A percentile compares a stretch with the other conserved stretches of the same genome.
These are phyloP conservation scores for Hyaloscypha variabilis DNA, from an alignment of 495 filamentous ascomycete genomes.

Conservation along the genomic window DNA sequence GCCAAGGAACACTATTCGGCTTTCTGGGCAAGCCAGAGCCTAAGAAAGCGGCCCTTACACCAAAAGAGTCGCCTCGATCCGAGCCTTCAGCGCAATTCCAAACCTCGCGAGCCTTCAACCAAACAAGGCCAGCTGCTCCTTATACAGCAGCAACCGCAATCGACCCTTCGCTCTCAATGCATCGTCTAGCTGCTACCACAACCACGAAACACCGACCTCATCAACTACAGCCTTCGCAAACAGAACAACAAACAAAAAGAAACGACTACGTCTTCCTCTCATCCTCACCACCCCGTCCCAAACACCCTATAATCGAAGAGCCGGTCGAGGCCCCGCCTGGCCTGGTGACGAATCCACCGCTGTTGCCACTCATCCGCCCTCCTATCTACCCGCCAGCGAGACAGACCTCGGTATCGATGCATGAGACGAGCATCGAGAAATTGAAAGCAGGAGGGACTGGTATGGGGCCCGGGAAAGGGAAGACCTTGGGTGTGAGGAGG, in stretches of 20 bases:
- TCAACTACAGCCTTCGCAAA: background rate
- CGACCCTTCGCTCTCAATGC: conserved; percentile 28
- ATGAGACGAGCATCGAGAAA: conserved; percentile 20
- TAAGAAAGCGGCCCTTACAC: background rate
- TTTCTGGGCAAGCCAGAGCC: conserved; percentile 43
- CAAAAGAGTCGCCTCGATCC: conserved; percentile 20
- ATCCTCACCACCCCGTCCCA: conserved; percentile 28
- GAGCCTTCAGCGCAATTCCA: background rate
- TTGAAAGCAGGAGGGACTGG: conserved; percentile 14
- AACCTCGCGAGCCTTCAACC: conserved; percentile 9
- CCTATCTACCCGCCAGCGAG: background rate
- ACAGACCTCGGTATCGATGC: conserved; percentile 17
- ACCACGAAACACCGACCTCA: conserved; percentile 18
- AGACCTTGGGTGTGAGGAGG: conserved; percentile 41
- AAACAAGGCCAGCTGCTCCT: conserved; percentile 38
- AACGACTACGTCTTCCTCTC: conserved; percentile 32
- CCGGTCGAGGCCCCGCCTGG: conserved; percentile 6
- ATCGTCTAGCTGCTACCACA: conserved; percentile 27
- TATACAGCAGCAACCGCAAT: conserved; percentile 37
- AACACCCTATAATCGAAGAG: background rate
- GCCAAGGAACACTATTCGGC: conserved; percentile 48
- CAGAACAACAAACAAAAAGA: conserved; percentile 12
- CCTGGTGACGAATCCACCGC: conserved; percentile 15
- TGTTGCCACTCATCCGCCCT: conserved; percentile 18
- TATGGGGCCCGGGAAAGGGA: background rate